Base-by-base conservation (phyloP, 1,284 basidiomycete genomes). In the Heterobasidion occidentale region DNA sequence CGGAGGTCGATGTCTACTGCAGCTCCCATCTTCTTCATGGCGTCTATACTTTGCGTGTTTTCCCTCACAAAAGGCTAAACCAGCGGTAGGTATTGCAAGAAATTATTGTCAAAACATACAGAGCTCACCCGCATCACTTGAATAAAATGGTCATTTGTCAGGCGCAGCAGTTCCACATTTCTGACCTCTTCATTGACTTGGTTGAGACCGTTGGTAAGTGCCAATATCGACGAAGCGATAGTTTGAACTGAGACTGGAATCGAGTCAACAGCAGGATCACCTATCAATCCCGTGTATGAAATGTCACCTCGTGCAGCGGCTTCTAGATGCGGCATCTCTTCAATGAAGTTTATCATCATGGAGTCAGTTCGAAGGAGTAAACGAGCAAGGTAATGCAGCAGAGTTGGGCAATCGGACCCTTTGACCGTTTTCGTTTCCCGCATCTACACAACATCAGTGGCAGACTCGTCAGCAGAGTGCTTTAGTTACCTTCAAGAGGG, bases 321-420 rank as follows among this genome's bases (percentile, higher is more conserved):
- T 67, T 95, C 91, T 2, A 96, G 65, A 64, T 86, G 86, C 3
- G 90, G 84, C 63, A 92, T 73, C 27, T 95, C 93, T 42, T 93
- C 88, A 8, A 91, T 77, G 70, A 94, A 95, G 12, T 79, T 78
- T 0, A 90, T 74, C 5, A 91, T 67, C 0, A 76, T 73, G 1
- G 88, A 80, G 64, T 94, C 85, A 11, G 77, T 79, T 47, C 83
- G 78, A 58, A 91, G 69, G n/a, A 96, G 74, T 6, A 90, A 77
- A 52, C 80, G 77, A 7, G 90, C 90, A 27, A 96, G 66, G 67
- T 93, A 96, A 68, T 97, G 93, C 33, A 97, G 74, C 27, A 97
- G 74, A 0, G 91, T 95, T 0, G 92, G 91, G 62, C 91, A 94
- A 1, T 83, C 82, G 0, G 79, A 55, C 0, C 81, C 80, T 57